Base-by-base conservation (phyloP, 2,329 filamentous ascomycete genomes). In the Microsporum ferrugineum region DNA sequence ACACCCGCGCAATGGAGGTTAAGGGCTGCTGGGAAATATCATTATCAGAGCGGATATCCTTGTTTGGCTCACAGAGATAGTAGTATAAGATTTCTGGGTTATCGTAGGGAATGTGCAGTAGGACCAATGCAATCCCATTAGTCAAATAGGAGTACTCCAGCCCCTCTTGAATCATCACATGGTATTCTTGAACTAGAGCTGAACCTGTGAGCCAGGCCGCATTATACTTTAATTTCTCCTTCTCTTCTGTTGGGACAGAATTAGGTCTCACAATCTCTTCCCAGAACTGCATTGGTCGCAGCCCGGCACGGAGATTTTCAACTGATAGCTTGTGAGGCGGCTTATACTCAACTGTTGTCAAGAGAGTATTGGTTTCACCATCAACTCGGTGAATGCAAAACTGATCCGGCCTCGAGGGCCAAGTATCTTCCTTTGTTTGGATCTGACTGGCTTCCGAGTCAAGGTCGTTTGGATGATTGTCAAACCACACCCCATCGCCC, bases 111-210 rank as follows among this genome's bases (percentile, higher is more conserved):
- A 71, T 61, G 5, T 57, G 36, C 5, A 68, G 64, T 14, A 65
- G 63, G 2, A 71, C 65, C 7, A 62, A 36, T 0, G 59, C 62
- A 1, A 69, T 34, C 1, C 68, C 66, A 55, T 63, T 69, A 1
- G 67, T 67, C 43, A 72, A 17, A 58, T 66, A 70, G 14, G 68
- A 69, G 57, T 68, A 68, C 57, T 67, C 65, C 10, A 70, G 64
- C 1, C 69, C 67, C 59, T 70, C 65, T 59, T 68, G 45, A 43
- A 71, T 67, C 65, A 71, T 72, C 2, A 70, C 64, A 63, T 71
- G 65, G 56, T 65, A 73, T 62, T 68, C 64, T 49, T 71, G 66
- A 4, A 64, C 65, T 2, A 70, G 5, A 7, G 65, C 67, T 1
- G 68, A 68, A 0, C 63, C 61, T 2, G 61, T 57, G 4, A 70